Conservation (phyloP, 2,329 filamentous ascomycete genomes). For the Microsporum canis region DNA sequence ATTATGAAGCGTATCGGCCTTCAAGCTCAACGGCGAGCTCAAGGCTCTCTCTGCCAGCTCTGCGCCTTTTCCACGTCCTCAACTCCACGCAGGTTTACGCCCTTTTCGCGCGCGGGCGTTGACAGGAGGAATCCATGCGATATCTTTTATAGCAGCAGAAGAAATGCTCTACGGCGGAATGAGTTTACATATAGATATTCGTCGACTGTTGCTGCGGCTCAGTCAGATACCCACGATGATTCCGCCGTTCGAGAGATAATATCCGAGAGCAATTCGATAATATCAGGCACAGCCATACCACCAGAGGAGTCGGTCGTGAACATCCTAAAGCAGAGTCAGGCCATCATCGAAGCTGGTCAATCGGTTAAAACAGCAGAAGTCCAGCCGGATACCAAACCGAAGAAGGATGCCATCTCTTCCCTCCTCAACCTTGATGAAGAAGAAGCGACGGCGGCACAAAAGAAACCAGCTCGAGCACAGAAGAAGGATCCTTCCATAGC, state of each 20-base stretch:
- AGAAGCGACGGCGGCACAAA: conserved; percentile 6
- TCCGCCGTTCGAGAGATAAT: conserved; percentile 23
- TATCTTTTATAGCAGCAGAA: background rate
- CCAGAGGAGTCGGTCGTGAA: conserved; percentile 26
- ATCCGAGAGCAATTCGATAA: conserved; percentile 21
- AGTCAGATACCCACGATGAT: conserved; percentile 13
- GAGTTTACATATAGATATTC: background rate
- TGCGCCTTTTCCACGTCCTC: conserved; percentile 26
- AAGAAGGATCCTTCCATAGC: conserved; percentile 18
- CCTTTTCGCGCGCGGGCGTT: background rate
- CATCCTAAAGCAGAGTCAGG: conserved; percentile 27
- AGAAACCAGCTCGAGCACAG: conserved; percentile 18
- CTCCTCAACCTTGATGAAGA: conserved; percentile 28
- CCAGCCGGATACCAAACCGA: conserved; percentile 9
- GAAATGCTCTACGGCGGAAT: background rate
- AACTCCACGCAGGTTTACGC: background rate
- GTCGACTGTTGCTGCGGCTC: background rate
- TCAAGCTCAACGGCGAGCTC: conserved; percentile 20
- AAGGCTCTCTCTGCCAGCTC: conserved; percentile 28
- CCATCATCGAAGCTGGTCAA: conserved; percentile 24
- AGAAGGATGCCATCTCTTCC: conserved; percentile 30
- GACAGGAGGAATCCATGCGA: background rate
- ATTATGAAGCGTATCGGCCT: conserved; percentile 29
- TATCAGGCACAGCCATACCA: conserved; percentile 23
- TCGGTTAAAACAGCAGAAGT: conserved; percentile 5